Base-by-base conservation (phyloP, 2,329 filamentous ascomycete genomes). In the Pyricularia pennisetigena region DNA sequence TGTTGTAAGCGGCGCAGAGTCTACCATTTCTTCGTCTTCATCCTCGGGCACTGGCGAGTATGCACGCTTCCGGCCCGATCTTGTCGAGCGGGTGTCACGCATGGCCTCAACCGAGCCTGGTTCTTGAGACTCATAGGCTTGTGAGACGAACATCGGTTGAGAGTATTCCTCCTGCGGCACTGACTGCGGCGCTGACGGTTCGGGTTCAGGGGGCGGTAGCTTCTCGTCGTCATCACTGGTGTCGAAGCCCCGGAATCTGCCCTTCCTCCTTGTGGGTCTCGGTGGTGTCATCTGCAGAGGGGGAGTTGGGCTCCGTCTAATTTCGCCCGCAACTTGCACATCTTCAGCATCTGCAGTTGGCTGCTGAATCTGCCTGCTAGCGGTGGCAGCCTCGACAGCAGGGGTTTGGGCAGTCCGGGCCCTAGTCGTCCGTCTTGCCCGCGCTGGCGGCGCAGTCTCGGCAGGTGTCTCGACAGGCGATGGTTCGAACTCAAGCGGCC, bases 211-310 rank as follows among this genome's bases (percentile, higher is more conserved):
- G 8, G 59, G 26, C 12, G 67, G 71, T 32, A 67, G 73, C 14
- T 78, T 74, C 12, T 80, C 77, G 29, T 82, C 80, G 2, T 79
- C 78, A 54, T 81, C 77, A 67, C 77, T 75, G 0, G 69, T 72
- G 71, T 88, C 90, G 70, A 96, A 96, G 0, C 90, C 88, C 63
- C 88, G 91, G 78, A 97, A 95, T 1, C 88, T 83, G 75, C 82
- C 82, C 24, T 49, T 64, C 29, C 24, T 65, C 16, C 61, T 23
- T 29, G 24, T 69, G 20, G 69, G 64, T 35, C 70, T 68, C 20
- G 64, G 65, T 10, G 67, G 63, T 32, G 49, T 59, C 24, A 28
- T n/a, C n/a, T 41, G 26, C 23, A 28, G 29, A 26, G 29, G 16
- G 3, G 63, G 62, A 23, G 67, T 68, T 10, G 67, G 64, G 68